phyloP scores from a whole-genome alignment of 1,284 basidiomycete genomes.

The Ustilago cynodontis region DNA sequence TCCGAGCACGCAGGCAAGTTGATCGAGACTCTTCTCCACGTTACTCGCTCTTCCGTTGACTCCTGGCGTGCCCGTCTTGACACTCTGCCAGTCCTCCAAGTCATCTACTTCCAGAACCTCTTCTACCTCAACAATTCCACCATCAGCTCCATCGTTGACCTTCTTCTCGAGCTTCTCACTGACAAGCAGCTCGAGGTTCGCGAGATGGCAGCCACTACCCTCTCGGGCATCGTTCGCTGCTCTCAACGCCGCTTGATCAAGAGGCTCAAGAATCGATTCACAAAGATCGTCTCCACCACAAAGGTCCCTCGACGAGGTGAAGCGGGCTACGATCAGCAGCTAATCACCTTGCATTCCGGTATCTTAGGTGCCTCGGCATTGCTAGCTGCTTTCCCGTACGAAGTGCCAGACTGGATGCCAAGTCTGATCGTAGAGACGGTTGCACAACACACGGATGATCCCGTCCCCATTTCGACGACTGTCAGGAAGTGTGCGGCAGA shows the following conservation, averaged over 20 bases:
- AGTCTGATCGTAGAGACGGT: slow-evolving; percentile 76
- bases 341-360: slow-evolving; percentile 86
- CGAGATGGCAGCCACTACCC: slow-evolving; percentile 72
- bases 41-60: slow-evolving; percentile 54
- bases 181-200: slow-evolving; percentile 67
- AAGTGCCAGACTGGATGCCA: slow-evolving; percentile 86
- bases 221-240: slow-evolving; percentile 90
- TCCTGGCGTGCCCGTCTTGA: slow-evolving; percentile 68
- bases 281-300: slow-evolving; percentile 72
- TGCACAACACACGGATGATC: slow-evolving; percentile 86
- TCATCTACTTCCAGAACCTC: slow-evolving; percentile 69
- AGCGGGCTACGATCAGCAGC: slow-evolving; percentile 79
- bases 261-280: slow-evolving; percentile 73
- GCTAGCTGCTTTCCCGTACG: slow-evolving; percentile 85
- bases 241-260: slow-evolving; percentile 90
- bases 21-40: slow-evolving; percentile 54
- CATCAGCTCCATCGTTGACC: slow-evolving; percentile 54
- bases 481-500: slow-evolving; percentile 89
- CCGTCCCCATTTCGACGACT: slow-evolving; percentile 89
- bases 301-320: slow-evolving; percentile 72
- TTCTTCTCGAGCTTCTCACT: slow-evolving; percentile 59
- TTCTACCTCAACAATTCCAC: slow-evolving; percentile 57
- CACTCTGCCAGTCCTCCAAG: slow-evolving; percentile 64
- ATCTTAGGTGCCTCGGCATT: slow-evolving; percentile 87
- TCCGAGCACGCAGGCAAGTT: slow-evolving; percentile 49